Evolutionary conservation across 768 basidiomycete species (phyloP).

Genomic region (Hypsizygus marmoreus): DNA sequence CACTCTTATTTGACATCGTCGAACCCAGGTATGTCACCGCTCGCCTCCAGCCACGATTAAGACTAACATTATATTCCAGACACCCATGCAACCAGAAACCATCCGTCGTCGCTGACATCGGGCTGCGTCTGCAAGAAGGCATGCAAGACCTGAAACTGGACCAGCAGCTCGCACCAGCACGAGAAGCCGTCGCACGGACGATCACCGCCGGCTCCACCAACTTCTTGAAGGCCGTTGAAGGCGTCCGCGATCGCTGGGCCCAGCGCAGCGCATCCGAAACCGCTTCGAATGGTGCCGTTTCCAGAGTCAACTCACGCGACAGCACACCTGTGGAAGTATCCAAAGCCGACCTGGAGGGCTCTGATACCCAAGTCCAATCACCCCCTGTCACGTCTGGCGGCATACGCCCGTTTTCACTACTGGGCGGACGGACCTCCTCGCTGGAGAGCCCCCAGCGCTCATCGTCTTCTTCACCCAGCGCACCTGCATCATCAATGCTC

Average conservation of each 20-base stretch:
- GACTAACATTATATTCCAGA: constrained; percentile 36
- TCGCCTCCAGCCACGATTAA: background rate
- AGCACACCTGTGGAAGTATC: constrained; percentile 43
- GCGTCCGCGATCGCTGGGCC: constrained; percentile 76
- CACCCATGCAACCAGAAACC: constrained; percentile 95
- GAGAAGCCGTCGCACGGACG: constrained; percentile 84
- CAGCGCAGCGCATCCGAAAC: constrained; percentile 29
- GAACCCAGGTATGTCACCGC: constrained; percentile 74
- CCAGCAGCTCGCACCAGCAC: constrained; percentile 90
- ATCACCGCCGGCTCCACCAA: constrained; percentile 72
- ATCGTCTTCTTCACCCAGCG: constrained; percentile 6
- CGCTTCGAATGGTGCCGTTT: too few species aligned
- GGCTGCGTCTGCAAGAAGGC: constrained; percentile 89
- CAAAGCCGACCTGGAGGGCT: constrained; percentile 35
- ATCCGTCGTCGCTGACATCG: constrained; percentile 87
- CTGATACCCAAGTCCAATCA: constrained; percentile 1
- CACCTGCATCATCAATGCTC: constrained; percentile 3
- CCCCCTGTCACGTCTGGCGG: constrained; percentile 9
- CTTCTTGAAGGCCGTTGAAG: constrained; percentile 89
- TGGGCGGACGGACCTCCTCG: constrained; percentile 6
- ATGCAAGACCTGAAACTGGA: constrained; percentile 93
- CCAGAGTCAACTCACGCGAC: constrained; percentile 29
- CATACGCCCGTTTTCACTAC: constrained; percentile 19
- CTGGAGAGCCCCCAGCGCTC: constrained; percentile 10
- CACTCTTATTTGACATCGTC: constrained; percentile 90